Percentiles rank a stretch among this genome's conserved stretches.
Conservation (phyloP, 768 basidiomycete species). For the Podaxis sp. region DNA sequence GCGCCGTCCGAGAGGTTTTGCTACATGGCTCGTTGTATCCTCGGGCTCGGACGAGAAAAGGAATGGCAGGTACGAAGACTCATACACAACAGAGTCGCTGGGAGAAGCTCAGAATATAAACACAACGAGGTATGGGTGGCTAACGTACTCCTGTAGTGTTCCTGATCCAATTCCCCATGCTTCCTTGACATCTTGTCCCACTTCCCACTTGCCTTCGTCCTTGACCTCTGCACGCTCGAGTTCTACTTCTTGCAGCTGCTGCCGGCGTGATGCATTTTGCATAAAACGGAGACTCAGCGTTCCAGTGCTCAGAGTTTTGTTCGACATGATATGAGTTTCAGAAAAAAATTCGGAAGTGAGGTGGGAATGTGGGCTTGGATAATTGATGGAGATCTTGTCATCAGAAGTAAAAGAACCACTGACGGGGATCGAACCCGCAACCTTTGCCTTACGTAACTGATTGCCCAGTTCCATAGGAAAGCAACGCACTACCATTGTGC, state of each 20-base stretch:
- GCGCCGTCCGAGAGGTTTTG: conserved; percentile 38
- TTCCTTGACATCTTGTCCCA: conserved; percentile 14
- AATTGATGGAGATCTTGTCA: background rate
- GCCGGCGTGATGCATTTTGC: conserved; percentile 15
- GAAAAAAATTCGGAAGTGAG: background rate
- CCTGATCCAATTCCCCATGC: conserved; percentile 13
- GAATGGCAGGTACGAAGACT: conserved; percentile 17
- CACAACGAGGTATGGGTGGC: background rate
- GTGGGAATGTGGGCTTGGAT: background rate
- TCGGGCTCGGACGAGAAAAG: conserved; percentile 12
- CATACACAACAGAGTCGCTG: conserved; percentile 12
- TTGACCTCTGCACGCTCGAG: conserved; percentile 13
- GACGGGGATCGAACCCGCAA: conserved; percentile 15
- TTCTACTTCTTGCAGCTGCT: conserved; percentile 11
- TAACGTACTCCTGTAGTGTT: background rate
- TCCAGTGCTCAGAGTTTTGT: conserved; percentile 14
- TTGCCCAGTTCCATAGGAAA: conserved; percentile 4
- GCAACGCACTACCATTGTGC: conserved; percentile 17
- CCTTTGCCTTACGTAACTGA: conserved; percentile 11
- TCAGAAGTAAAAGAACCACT: conserved; percentile 5
- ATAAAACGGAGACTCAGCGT: conserved; percentile 17
- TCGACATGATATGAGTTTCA: conserved; percentile 5
- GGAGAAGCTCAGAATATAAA: background rate
- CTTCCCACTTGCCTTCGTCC: conserved; percentile 18
- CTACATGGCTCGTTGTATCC: background rate